A percentile compares a stretch with the other conserved stretches of the same genome.
Evolutionary conservation across 371 early-diverging fungal genomes (phyloP).

Genomic region (Umbelopsis sp.): DNA sequence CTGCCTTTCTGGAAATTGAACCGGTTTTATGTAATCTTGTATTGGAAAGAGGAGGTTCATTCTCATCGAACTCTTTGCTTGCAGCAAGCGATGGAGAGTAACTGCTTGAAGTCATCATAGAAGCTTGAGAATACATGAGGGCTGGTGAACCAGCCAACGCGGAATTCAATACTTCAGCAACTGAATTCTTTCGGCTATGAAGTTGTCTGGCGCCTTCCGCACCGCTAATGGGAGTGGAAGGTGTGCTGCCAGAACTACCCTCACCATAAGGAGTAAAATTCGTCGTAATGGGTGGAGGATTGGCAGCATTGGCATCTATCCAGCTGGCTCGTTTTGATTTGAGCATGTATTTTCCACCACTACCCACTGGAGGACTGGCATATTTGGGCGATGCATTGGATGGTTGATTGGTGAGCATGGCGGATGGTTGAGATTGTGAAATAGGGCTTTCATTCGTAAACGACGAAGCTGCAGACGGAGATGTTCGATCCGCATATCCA

Average conservation of each 20-base stretch:
- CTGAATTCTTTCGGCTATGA: constrained; percentile 15
- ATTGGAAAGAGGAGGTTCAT: not conserved
- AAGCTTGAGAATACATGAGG: not conserved
- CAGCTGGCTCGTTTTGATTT: constrained; percentile 44
- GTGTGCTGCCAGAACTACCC: constrained; percentile 22
- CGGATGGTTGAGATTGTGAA: constrained; percentile 18
- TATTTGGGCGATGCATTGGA: constrained; percentile 31
- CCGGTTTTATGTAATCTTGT: constrained; percentile 32
- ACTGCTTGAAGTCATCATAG: not conserved
- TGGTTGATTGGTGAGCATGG: constrained; percentile 17
- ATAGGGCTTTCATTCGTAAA: constrained; percentile 19
- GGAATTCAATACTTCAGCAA: constrained; percentile 22
- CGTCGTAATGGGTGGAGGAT: constrained; percentile 14
- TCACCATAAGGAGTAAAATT: constrained; percentile 16
- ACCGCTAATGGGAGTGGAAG: constrained; percentile 25
- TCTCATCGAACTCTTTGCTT: constrained; percentile 6
- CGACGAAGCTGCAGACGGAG: not conserved
- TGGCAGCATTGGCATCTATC: constrained; percentile 41
- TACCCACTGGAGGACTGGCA: constrained; percentile 40
- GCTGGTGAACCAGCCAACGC: constrained; percentile 18
- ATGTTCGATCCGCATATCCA: not conserved
- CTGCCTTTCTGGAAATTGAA: constrained; percentile 34
- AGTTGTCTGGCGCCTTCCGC: not conserved
- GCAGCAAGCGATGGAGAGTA: constrained; percentile 17
- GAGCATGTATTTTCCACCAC: constrained; percentile 43